A percentile compares a stretch with the other conserved stretches of the same genome.
These are phyloP conservation scores for Fragaria vesca DNA, from an alignment of 306 rosid species.

Conservation along the genomic window DNA sequence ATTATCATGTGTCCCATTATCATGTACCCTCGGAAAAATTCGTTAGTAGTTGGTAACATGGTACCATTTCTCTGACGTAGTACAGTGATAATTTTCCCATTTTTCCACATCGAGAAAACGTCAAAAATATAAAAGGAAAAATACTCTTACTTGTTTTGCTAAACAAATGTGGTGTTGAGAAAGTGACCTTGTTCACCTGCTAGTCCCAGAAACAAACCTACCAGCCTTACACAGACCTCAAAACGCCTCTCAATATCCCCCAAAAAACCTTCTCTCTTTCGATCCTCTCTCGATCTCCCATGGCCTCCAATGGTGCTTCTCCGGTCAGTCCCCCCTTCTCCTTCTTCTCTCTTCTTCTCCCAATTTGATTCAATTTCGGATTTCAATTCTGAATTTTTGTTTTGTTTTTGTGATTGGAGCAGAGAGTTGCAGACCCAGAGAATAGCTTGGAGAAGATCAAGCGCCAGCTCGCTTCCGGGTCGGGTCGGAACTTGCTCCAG, in stretches of 20 bases:
- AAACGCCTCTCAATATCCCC: neutral
- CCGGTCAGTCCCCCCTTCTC: conserved; percentile 43
- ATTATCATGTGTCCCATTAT: no score
- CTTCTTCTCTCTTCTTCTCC: conserved; percentile 14
- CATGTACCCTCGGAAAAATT: no score
- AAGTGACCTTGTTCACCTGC: conserved; percentile 17
- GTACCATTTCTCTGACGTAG: no score
- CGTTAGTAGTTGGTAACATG: no score
- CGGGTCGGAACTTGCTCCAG: conserved; percentile 84
- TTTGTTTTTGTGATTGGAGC: conserved; percentile 15
- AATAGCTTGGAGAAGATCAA: conserved; percentile 97
- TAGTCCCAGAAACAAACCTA: conserved; percentile 34
- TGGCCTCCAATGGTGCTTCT: conserved; percentile 77
- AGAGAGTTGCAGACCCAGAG: conserved; percentile 71
- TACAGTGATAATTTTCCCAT: no score
- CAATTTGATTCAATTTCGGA: neutral
- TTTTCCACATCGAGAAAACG: no score
- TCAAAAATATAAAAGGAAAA: no score
- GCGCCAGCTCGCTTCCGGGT: conserved; percentile 90
- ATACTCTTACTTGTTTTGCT: no score
- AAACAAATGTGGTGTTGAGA: no score
- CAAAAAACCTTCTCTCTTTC: conserved; percentile 6
- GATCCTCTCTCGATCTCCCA: conserved; percentile 33
- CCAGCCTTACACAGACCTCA: conserved; percentile 19
- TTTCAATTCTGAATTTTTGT: neutral